Evolutionary conservation across 768 basidiomycete genomes (phyloP).

Genomic region (Pluteus cervinus): DNA sequence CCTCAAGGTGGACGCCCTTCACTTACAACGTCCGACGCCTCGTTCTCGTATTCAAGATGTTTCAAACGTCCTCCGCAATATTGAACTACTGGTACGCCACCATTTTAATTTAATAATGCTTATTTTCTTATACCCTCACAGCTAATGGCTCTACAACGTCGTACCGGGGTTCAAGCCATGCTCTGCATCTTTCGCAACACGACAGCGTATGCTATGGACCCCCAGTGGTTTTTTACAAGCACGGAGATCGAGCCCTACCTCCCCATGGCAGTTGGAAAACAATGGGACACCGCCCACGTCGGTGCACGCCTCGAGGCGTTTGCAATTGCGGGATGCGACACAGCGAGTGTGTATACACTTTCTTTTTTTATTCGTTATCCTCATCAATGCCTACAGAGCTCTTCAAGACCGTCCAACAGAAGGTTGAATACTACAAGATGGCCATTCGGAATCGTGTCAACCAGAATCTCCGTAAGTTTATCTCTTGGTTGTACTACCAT

Average conservation of each 20-base stretch:
- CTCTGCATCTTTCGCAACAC: constrained; percentile 16
- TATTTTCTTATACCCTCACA: background rate
- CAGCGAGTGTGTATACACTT: too few species aligned
- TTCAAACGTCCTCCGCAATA: too few species aligned
- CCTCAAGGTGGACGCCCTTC: background rate
- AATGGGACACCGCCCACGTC: too few species aligned
- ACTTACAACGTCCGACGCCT: constrained; percentile 3
- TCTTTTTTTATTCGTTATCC: too few species aligned
- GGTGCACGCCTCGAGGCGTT: too few species aligned
- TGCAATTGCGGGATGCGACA: too few species aligned
- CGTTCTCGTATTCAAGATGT: constrained; percentile 8
- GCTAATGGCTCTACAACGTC: constrained; percentile 8
- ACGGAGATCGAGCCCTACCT: constrained; percentile 12
- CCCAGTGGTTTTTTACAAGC: constrained; percentile 16
- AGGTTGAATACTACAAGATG: constrained; percentile 2
- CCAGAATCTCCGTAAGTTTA: background rate
- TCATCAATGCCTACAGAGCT: too few species aligned
- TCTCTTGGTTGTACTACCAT: background rate
- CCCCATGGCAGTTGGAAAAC: constrained; percentile 11
- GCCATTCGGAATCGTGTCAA: background rate
- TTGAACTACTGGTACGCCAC: too few species aligned
- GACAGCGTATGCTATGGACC: constrained; percentile 10
- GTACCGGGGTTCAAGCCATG: constrained; percentile 16
- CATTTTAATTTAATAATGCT: too few species aligned
- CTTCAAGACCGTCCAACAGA: too few species aligned